These are phyloP conservation scores for Yamadazyma sp. DNA, from an alignment of 1,139 yeast genomes.

Conservation along the genomic window DNA sequence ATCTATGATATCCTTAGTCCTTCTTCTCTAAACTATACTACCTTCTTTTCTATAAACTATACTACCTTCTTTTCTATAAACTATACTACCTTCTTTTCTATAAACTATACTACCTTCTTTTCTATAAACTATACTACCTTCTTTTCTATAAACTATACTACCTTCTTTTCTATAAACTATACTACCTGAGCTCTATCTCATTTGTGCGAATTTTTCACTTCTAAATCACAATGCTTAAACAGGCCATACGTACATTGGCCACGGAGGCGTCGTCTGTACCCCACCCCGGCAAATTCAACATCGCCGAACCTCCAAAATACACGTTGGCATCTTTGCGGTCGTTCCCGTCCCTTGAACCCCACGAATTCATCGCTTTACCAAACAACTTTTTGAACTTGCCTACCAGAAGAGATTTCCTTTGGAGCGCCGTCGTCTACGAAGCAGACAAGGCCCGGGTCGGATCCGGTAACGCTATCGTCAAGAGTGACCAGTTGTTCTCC, in stretches of 20 bases:
- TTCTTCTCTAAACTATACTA: no score
- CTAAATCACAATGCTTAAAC: slow-evolving; percentile 9
- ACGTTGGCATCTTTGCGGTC: slow-evolving; percentile 79
- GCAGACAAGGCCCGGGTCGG: slow-evolving; percentile 90
- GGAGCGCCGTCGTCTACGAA: slow-evolving; percentile 94
- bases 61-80: no score
- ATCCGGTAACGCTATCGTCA: slow-evolving; percentile 79
- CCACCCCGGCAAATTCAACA: slow-evolving; percentile 18
- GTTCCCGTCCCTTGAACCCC: slow-evolving; percentile 90
- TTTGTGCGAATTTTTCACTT: no score
- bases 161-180: no score
- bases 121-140: no score
- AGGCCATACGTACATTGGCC: slow-evolving; percentile 30
- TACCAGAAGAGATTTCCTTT: slow-evolving; percentile 82
- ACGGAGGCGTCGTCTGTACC: slow-evolving; percentile 21
- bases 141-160: no score
- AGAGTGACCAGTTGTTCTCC: slow-evolving; percentile 85
- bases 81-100: no score
- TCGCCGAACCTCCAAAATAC: slow-evolving; percentile 61
- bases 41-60: no score
- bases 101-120: no score
- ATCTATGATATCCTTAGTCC: no score
- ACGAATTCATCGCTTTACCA: slow-evolving; percentile 72
- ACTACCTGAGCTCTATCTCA: neutral
- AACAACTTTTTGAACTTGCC: slow-evolving; percentile 67